Conservation (phyloP, 768 basidiomycete genomes). For the Ramaria rubella region DNA sequence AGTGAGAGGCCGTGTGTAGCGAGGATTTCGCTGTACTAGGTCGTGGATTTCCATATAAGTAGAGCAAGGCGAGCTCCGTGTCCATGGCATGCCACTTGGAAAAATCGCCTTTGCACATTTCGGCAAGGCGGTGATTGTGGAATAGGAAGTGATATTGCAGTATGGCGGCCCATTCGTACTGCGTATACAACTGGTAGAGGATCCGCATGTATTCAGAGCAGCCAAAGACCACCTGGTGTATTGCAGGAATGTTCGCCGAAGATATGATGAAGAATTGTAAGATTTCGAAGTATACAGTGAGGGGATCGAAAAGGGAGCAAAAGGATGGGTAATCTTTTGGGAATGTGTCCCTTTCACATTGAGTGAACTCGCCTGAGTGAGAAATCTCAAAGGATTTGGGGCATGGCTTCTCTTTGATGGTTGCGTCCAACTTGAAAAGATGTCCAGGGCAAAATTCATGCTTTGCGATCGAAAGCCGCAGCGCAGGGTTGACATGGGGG, state of each 20-base stretch:
- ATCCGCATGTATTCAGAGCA: not conserved
- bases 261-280: not conserved
- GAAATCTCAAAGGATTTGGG: not conserved
- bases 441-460: not conserved
- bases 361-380: not conserved
- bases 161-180: not conserved
- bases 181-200: not conserved
- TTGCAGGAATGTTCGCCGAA: not conserved
- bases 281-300: not conserved
- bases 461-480: not conserved
- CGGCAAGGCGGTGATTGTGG: not conserved
- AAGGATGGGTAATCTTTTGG: no score
- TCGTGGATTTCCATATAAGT: not conserved
- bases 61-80: not conserved
- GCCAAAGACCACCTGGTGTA: not conserved
- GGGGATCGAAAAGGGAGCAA: no score
- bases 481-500: not conserved
- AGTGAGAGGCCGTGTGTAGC: not conserved
- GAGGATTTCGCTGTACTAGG: not conserved
- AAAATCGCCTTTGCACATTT: not conserved
- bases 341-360: not conserved
- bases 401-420: not conserved
- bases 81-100: not conserved
- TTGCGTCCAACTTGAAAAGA: not conserved
- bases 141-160: slow-evolving; percentile 1